Percentiles rank a stretch among this genome's conserved stretches.
These are phyloP conservation scores for Lumnitzera racemosa DNA, from an alignment of 345 rosid species.

Conservation along the genomic window DNA sequence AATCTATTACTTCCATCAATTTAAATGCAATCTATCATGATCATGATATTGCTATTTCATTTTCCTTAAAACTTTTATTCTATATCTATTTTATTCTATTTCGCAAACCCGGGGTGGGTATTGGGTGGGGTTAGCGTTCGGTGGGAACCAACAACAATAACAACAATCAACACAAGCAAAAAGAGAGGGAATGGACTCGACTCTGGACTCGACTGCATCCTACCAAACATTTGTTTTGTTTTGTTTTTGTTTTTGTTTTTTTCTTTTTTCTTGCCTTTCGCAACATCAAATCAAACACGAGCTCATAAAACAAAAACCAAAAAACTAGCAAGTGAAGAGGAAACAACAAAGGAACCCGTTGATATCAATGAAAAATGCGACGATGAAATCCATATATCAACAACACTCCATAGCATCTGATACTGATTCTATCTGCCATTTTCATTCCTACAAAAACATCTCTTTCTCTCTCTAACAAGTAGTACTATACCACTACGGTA, in stretches of 20 bases:
- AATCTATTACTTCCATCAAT: no score
- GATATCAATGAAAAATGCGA: constrained; percentile 2
- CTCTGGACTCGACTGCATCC: constrained; percentile 29
- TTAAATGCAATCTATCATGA: no score
- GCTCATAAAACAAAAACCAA: no score
- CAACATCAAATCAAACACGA: constrained; percentile 5
- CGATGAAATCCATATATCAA: constrained; percentile 1
- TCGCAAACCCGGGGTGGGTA: no score
- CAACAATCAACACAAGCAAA: no score
- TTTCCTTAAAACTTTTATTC: no score
- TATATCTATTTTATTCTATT: no score
- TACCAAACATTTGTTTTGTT: neutral
- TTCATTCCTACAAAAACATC: constrained; percentile 4
- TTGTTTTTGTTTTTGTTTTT: constrained; percentile 50
- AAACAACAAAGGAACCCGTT: constrained; percentile 1
- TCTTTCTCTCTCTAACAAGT: neutral
- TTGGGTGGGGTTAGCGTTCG: no score
- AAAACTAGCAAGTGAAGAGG: neutral
- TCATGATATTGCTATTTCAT: no score
- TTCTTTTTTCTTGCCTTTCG: constrained; percentile 44
- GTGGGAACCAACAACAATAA: no score
- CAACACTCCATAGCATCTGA: neutral
- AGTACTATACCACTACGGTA: no score
- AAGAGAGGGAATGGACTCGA: no score
- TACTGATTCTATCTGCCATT: constrained; percentile 3